Percentiles rank a stretch among this genome's conserved stretches.
phyloP scores from a whole-genome alignment of 257 asterid species.

The Cruciata laevipes region DNA sequence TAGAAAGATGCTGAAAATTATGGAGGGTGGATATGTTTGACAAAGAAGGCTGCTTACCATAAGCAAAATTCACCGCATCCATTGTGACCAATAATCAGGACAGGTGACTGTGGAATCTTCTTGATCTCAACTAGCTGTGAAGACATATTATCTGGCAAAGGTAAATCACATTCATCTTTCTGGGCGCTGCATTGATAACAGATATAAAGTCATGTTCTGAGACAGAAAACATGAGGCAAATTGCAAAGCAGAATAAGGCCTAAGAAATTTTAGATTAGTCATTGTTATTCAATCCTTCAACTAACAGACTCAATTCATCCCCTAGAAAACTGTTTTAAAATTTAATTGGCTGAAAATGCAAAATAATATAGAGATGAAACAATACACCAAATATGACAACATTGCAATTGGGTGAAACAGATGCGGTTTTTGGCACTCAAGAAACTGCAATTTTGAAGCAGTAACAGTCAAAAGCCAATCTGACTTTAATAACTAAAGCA shows the following conservation, averaged over 20 bases:
- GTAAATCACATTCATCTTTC: conserved; percentile 50
- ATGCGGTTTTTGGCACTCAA: not conserved
- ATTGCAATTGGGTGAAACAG: not conserved
- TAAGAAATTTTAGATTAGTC: not conserved
- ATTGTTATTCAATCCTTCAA: not conserved
- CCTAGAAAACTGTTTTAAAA: not conserved
- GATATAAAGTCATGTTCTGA: conserved; percentile 2
- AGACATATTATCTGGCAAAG: conserved; percentile 49
- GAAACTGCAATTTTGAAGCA: not conserved
- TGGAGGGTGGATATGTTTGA: conserved; percentile 3
- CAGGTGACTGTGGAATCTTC: conserved; percentile 55
- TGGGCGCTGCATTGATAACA: conserved; percentile 49
- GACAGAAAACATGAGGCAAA: not conserved
- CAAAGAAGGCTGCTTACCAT: conserved; percentile 46
- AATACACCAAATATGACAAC: not conserved
- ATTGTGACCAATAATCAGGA: conserved; percentile 74
- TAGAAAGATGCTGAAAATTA: not conserved
- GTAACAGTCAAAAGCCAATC: not conserved
- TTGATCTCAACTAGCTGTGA: conserved; percentile 59
- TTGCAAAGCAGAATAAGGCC: not conserved
- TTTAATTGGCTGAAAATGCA: not conserved
- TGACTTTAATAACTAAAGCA: not conserved
- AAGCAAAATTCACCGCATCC: conserved; percentile 73
- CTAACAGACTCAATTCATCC: not conserved
- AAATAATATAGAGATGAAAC: not conserved